These are phyloP conservation scores for Oidiodendron maius DNA, from an alignment of 495 filamentous ascomycete species.

Conservation along the genomic window DNA sequence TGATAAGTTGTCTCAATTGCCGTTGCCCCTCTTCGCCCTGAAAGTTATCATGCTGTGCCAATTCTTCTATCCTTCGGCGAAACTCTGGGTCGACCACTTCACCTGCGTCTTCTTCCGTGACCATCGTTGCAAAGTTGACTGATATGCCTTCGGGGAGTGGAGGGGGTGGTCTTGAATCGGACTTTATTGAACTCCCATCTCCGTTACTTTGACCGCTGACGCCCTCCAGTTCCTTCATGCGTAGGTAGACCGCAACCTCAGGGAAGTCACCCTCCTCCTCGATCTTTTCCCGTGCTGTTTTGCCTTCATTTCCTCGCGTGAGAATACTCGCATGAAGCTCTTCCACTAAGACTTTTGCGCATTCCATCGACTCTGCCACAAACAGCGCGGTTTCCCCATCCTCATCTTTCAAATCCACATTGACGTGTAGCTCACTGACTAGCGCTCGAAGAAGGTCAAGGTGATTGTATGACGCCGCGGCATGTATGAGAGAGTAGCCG, in stretches of 20 bases:
- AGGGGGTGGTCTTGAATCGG: slow-evolving; percentile 25
- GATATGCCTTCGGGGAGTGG: slow-evolving; percentile 61
- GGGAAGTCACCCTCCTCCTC: slow-evolving; percentile 64
- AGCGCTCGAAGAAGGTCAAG: slow-evolving; percentile 71
- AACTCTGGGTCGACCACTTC: slow-evolving; percentile 63
- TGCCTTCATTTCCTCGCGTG: slow-evolving; percentile 56
- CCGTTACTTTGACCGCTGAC: slow-evolving; percentile 14
- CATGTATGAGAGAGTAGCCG: slow-evolving; percentile 89
- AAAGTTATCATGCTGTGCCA: slow-evolving; percentile 69
- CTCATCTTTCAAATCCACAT: slow-evolving; percentile 76
- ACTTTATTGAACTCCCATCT: background rate
- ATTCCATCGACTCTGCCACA: slow-evolving; percentile 68
- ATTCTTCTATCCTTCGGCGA: slow-evolving; percentile 66
- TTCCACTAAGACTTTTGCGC: slow-evolving; percentile 72
- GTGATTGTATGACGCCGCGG: slow-evolving; percentile 86
- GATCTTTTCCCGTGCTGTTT: slow-evolving; percentile 67
- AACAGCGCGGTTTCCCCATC: slow-evolving; percentile 92
- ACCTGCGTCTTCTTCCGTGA: slow-evolving; percentile 51
- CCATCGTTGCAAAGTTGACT: slow-evolving; percentile 61
- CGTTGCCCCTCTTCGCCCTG: slow-evolving; percentile 63
- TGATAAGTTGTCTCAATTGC: slow-evolving; percentile 60
- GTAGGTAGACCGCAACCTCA: slow-evolving; percentile 61
- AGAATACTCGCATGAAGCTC: slow-evolving; percentile 66
- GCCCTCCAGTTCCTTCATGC: slow-evolving; percentile 33
- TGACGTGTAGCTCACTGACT: slow-evolving; percentile 67